Evolutionary conservation across 441 rosid genomes (phyloP).

Genomic region (Aquilaria agallochum): DNA sequence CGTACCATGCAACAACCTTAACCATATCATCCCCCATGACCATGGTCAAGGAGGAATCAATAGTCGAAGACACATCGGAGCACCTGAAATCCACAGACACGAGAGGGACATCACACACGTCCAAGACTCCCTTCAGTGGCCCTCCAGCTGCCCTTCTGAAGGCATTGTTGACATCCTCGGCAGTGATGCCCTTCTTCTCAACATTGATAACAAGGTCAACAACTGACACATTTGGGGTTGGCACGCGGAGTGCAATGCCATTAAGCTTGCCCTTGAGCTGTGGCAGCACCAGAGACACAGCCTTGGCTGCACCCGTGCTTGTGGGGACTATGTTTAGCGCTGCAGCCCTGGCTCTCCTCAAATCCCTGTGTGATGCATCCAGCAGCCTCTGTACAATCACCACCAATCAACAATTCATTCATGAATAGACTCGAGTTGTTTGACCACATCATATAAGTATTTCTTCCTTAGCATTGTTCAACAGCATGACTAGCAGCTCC

Average conservation of each 20-base stretch:
- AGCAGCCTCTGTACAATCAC: constrained; percentile 63
- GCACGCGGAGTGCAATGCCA: constrained; percentile 95
- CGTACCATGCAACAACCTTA: constrained; percentile 98
- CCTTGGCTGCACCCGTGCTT: constrained; percentile 99
- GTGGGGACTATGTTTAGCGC: constrained; percentile 98
- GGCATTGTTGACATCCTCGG: constrained; percentile 90
- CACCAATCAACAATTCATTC: neutral
- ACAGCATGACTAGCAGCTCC: no score
- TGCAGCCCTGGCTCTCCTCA: constrained; percentile 98
- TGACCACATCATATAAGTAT: no score
- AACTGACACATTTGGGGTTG: constrained; percentile 96
- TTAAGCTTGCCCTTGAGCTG: constrained; percentile 97
- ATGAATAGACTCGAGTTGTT: no score
- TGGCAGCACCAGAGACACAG: constrained; percentile 89
- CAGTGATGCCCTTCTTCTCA: constrained; percentile 72
- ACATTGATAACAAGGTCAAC: constrained; percentile 91
- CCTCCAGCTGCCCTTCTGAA: constrained; percentile 91
- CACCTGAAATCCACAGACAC: constrained; percentile 94
- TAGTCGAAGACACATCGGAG: constrained; percentile 86
- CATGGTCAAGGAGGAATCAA: constrained; percentile 95
- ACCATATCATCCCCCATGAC: constrained; percentile 99
- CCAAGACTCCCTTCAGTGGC: constrained; percentile 81
- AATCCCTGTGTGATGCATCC: constrained; percentile 97
- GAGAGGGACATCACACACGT: constrained; percentile 80
- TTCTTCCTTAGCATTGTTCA: no score